Evolutionary conservation across 1,139 yeast genomes (phyloP), one percentile per base, ranked within the genome.

Genomic region (Meyerozyma smithsonii): DNA sequence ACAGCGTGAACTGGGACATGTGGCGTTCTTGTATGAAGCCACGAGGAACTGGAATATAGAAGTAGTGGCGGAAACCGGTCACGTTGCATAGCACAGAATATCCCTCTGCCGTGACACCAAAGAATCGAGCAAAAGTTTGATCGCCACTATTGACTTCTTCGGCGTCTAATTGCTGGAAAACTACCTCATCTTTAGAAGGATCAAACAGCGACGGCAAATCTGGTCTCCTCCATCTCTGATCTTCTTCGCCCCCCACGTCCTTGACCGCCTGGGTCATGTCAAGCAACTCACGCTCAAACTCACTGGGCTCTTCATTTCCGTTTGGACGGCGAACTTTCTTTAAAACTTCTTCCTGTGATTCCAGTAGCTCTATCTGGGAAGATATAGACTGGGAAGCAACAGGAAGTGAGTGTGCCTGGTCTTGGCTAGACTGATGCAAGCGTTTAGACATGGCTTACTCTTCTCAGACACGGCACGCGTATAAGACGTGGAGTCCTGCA

Each of bases 161-260:
- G 1, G 95, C 96, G 61, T 94, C 98, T 51, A 94, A 70, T 55
- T 92, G 98, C 60, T 92, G 98, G 59, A 94, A 92, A 0, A 74
- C 68, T 15, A 89, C 72, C 49, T 84, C 88, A 18, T 61, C 53
- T 0, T 61, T 56, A 0, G 54, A 46, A 0, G 84, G 72, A 44
- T 75, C 66, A 48, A 81, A 79, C 26, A 66, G 67, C 0, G 52
- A 48, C 2, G 86, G 72, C 14, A 77, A 56, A 0, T 79, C 46
- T 1, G 77, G 87, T 35, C 92, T 74, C 14, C 76, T 62, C 89
- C 90, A 83, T 25, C 54, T 54, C 53, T 82, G 88, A 41, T 70
- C 77, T 39, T 65, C 74, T 39, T 63, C 68, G 17, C 48, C 50
- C 11, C 56, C 59, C 14, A 58, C 42, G 14, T 54, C 66, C 55